Base-by-base conservation (phyloP, 2,329 filamentous ascomycete species). In the Cladobotryum protrusum region DNA sequence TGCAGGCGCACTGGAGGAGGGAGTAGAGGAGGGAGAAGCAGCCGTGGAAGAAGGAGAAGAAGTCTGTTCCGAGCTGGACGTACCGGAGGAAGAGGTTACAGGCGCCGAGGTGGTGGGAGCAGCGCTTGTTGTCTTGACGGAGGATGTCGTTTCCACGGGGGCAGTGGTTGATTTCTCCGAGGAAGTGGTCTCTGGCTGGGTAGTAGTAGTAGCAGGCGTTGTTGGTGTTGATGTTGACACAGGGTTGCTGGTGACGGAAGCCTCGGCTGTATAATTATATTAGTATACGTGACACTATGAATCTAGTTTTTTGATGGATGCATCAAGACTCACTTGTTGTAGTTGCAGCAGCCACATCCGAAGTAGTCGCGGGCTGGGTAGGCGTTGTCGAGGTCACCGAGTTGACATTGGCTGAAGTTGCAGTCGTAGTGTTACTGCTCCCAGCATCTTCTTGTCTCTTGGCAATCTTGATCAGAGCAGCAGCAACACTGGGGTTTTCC, bases 391-490 rank as follows among this genome's bases (percentile, higher is more conserved):
- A 52, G n/a, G 59, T 29, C 6, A 8, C 24, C 24, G 24, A 29
- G 24, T 29, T 29, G 24, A 8, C 24, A 29, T 29, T 29, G 24
- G 24, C 24, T 8, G 24, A 29, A 29, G 24, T 50, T 17, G 55
- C 36, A 15, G 54, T 43, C 9, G 49, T 44, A 17, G 55, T 59
- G 14, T 62, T 66, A 19, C 61, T 66, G 32, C 61, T 61, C 43
- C 64, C 63, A 40, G 54, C 61, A 48, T 70, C 65, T 55, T 83
- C 62, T 54, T 70, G 78, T 54, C 85, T 78, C 66, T 81, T 82
- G 35, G 80, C 85, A 50, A 89, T 68, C 50, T 81, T 78, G 49
- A 85, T 74, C 55, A 88, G 71, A 51, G 79, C 78, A 9, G 76
- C 79, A 15, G 83, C 83, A 35, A 87, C 71, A 35, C 76, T 73